Evolutionary conservation across 345 rosid species (phyloP).

Genomic region (Salix viminalis): DNA sequence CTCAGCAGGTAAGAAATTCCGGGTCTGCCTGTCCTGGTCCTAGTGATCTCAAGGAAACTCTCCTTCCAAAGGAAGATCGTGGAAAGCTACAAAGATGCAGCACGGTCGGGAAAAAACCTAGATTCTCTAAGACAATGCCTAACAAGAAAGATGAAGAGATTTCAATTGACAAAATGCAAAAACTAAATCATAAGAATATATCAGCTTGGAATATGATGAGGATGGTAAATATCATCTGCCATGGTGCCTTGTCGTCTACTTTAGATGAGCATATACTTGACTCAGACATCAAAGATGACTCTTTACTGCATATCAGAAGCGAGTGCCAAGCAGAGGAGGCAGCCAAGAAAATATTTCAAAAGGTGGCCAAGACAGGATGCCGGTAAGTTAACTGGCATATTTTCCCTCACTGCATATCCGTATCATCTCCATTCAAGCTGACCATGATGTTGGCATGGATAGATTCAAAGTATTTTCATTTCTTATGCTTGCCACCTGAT

Average conservation of each 20-base stretch:
- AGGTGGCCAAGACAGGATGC: conserved; percentile 38
- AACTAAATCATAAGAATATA: conserved; percentile 34
- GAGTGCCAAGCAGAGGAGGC: conserved; percentile 40
- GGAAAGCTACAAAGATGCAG: conserved; percentile 3
- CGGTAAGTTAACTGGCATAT: conserved; percentile 25
- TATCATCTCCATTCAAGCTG: neutral
- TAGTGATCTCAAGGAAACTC: conserved; percentile 15
- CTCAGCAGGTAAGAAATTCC: conserved; percentile 1
- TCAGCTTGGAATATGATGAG: conserved; percentile 45
- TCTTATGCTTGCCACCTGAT: too few relatives aligned
- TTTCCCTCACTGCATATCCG: neutral
- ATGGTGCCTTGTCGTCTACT: conserved; percentile 33
- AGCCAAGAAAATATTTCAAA: conserved; percentile 44
- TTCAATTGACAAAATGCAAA: conserved; percentile 34
- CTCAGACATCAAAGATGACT: conserved; percentile 37
- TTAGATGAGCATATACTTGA: conserved; percentile 45
- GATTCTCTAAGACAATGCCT: conserved; percentile 3
- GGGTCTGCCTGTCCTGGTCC: neutral
- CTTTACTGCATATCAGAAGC: conserved; percentile 29
- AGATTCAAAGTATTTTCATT: too few relatives aligned
- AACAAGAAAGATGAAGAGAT: conserved; percentile 24
- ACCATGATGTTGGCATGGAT: neutral
- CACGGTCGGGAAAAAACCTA: conserved; percentile 12
- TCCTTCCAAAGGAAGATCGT: conserved; percentile 11
- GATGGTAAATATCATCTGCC: conserved; percentile 37